Conservation (phyloP, 352 stramenopile genomes). For the Phytophthora niederhauseri region DNA sequence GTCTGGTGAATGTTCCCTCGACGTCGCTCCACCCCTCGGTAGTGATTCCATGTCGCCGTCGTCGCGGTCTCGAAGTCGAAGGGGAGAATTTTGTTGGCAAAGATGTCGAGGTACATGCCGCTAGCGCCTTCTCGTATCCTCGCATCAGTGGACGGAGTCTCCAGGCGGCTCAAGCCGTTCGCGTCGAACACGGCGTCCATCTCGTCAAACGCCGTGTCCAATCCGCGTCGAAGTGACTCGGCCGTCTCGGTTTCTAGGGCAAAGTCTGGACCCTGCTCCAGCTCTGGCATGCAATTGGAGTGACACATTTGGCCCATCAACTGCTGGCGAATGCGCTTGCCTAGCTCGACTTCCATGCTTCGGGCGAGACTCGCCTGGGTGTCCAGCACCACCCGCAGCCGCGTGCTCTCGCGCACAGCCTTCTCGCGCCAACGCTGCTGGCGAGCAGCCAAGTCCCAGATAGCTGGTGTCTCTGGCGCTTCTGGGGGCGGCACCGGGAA, state of each 20-base stretch:
- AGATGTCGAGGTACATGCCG: constrained; percentile 50
- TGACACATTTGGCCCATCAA: constrained; percentile 9
- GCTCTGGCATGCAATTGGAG: background rate
- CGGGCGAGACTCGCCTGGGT: constrained; percentile 37
- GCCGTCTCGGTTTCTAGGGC: constrained; percentile 33
- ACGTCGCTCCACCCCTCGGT: constrained; percentile 34
- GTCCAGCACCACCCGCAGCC: constrained; percentile 37
- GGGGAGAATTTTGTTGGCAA: constrained; percentile 42
- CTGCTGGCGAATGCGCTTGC: constrained; percentile 26
- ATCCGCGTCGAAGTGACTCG: constrained; percentile 32
- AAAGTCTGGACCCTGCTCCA: constrained; percentile 23
- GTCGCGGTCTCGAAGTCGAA: constrained; percentile 43
- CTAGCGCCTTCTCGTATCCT: constrained; percentile 34
- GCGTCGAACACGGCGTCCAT: constrained; percentile 36
- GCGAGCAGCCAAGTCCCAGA: constrained; percentile 30
- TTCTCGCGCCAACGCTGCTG: constrained; percentile 34
- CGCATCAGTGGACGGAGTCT: constrained; percentile 25
- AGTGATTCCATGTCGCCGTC: constrained; percentile 48
- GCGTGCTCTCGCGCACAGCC: constrained; percentile 34
- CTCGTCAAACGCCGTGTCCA: constrained; percentile 39
- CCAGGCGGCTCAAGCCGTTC: constrained; percentile 30
- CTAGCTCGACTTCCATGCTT: constrained; percentile 34
- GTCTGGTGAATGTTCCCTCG: constrained; percentile 24
- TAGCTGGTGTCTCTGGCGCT: constrained; percentile 14
- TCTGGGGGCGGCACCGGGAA: constrained; percentile 11